A percentile compares a stretch with the other conserved stretches of the same genome.
These are phyloP conservation scores for Blastobotrys malaysiensis DNA, from an alignment of 1,139 yeast genomes.

Conservation along the genomic window DNA sequence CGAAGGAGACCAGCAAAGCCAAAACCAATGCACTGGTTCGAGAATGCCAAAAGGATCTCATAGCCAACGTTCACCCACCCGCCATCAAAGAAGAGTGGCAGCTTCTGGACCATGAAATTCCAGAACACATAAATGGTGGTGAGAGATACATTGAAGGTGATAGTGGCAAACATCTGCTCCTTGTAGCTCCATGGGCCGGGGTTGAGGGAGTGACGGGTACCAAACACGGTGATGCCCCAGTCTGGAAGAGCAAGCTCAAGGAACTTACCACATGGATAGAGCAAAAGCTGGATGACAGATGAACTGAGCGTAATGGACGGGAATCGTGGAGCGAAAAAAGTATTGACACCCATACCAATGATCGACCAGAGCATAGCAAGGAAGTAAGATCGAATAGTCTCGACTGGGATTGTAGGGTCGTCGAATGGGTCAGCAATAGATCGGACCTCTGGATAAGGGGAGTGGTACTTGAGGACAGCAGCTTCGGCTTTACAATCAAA, in stretches of 20 bases:
- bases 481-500: slow-evolving; percentile 39
- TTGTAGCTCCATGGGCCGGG: slow-evolving; percentile 65
- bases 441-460: slow-evolving; percentile 63
- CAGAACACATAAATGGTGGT: slow-evolving; percentile 44
- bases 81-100: slow-evolving; percentile 37
- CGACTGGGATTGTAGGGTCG: slow-evolving; percentile 44
- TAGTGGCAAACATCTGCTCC: slow-evolving; percentile 62
- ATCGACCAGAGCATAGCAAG: slow-evolving; percentile 53
- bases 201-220: slow-evolving; percentile 41
- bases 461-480: slow-evolving; percentile 45
- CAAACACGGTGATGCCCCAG: slow-evolving; percentile 41
- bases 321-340: slow-evolving; percentile 52
- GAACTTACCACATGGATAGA: slow-evolving; percentile 51
- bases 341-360: slow-evolving; percentile 52
- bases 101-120: slow-evolving; percentile 41
- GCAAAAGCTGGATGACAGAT: slow-evolving; percentile 50
- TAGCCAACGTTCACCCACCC: slow-evolving; percentile 47
- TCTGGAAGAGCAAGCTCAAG: slow-evolving; percentile 40
- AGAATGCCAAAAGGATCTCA: slow-evolving; percentile 45
- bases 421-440: slow-evolving; percentile 49
- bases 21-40: slow-evolving; percentile 57
- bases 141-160: slow-evolving; percentile 41
- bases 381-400: slow-evolving; percentile 53
- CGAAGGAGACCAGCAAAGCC: slow-evolving; percentile 61
- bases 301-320: slow-evolving; percentile 46